These are phyloP conservation scores for Porcisia hertigi DNA, from an alignment of 208 protist genomes.

Conservation along the genomic window DNA sequence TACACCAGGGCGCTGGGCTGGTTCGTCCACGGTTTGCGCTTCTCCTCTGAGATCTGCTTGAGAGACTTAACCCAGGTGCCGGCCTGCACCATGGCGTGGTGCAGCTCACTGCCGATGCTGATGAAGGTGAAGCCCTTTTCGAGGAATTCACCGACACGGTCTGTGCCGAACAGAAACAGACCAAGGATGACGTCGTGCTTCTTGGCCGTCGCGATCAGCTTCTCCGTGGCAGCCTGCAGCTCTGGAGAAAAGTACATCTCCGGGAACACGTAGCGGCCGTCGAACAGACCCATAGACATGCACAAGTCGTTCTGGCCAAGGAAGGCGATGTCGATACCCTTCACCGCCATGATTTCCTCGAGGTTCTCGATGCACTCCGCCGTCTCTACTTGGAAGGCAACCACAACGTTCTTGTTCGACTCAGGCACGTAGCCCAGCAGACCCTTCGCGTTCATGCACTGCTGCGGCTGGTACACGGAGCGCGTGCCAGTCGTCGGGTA, in stretches of 20 bases:
- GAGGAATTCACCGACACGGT: slow-evolving; percentile 83
- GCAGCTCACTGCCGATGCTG: slow-evolving; percentile 79
- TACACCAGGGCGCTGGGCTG: slow-evolving; percentile 74
- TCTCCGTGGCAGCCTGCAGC: slow-evolving; percentile 64
- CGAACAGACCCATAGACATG: slow-evolving; percentile 86
- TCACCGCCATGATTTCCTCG: slow-evolving; percentile 80
- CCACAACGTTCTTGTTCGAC: slow-evolving; percentile 79
- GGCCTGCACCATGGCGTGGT: slow-evolving; percentile 80
- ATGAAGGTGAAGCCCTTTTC: slow-evolving; percentile 83
- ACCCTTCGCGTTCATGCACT: slow-evolving; percentile 78
- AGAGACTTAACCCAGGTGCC: slow-evolving; percentile 59
- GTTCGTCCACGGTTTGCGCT: slow-evolving; percentile 66
- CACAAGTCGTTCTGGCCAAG: slow-evolving; percentile 83
- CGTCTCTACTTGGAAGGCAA: slow-evolving; percentile 84
- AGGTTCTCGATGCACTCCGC: slow-evolving; percentile 80
- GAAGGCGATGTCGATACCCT: slow-evolving; percentile 82
- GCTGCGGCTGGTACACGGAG: slow-evolving; percentile 78
- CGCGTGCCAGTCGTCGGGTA: slow-evolving; percentile 77
- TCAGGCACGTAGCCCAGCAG: slow-evolving; percentile 76
- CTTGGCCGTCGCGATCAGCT: slow-evolving; percentile 67
- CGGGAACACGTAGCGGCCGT: slow-evolving; percentile 81
- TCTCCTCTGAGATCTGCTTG: slow-evolving; percentile 48
- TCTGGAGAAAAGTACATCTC: slow-evolving; percentile 82
- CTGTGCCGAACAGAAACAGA: slow-evolving; percentile 76
- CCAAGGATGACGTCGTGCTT: slow-evolving; percentile 75